Evolutionary conservation across 352 stramenopile genomes (phyloP), one percentile per base, ranked within the genome.

Genomic region (Globisporangium perplexum): DNA sequence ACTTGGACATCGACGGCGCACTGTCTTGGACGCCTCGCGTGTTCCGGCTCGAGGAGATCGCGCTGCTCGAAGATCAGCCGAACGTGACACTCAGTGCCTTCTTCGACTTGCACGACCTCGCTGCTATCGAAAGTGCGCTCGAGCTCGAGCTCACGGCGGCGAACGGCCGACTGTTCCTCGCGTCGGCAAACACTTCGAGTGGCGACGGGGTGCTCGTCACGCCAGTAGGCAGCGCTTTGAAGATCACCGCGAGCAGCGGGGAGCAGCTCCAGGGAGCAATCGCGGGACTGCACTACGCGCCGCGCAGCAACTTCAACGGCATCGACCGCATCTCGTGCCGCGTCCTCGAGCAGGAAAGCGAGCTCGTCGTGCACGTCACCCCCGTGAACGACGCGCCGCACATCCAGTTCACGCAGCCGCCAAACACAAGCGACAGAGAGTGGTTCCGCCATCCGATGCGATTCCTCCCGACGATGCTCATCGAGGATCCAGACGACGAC

Each of bases 401-500:
- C 17, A 49, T 53, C 38, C 48, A 30, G 4, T 61, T 45, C 31
- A 36, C 14, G 6, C 18, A 46, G 20, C n/a, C 41, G 20, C 12
- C 18, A 14, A 36, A 31, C 22, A 1, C 12, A 7, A 48, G 22
- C 31, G 30, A 39, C 47, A 54, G 45, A 41, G 51, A 63, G 46
- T 77, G 68, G 62, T 65, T 66, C 47, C 43, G 28, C 0, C 50
- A 53, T 7, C 55, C 74, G 22, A 57, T 57, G 22, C 55, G 57
- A 26, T 67, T 77, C 22, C 53, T 83, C 5, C 72, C 75, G 3
- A 30, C 44, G 4, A 54, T 86, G 39, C 46, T 38, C 28, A 28
- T 84, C 0, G 38, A 55, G 4, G 73, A 86, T 24, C 49, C 62
- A 0, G 75, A 86, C 31, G 28, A 38, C 2, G 26, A 49, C n/a